Evolutionary conservation across 1,284 basidiomycete genomes (phyloP).

Genomic region (Sanghuangporus weigelae): DNA sequence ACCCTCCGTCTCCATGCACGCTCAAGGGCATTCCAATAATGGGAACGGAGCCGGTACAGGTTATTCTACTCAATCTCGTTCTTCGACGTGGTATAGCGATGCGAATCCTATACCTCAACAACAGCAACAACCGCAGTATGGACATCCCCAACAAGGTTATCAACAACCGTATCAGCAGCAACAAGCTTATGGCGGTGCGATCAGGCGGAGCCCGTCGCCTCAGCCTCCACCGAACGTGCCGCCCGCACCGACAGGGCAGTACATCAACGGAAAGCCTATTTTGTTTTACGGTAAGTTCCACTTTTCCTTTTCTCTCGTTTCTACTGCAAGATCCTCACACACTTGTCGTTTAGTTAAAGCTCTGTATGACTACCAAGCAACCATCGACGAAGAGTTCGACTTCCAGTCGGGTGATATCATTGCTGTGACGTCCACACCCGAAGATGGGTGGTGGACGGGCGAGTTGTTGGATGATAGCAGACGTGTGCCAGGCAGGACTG

Average conservation of each 20-base stretch:
- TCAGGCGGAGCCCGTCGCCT: slow-evolving; percentile 10
- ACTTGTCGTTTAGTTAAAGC: slow-evolving; percentile 69
- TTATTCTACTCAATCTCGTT: neutral
- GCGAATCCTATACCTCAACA: neutral
- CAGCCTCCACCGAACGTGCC: slow-evolving; percentile 16
- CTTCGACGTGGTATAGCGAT: slow-evolving; percentile 8
- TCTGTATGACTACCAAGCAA: slow-evolving; percentile 86
- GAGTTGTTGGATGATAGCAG: slow-evolving; percentile 81
- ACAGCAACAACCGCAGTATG: neutral
- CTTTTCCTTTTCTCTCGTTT: neutral
- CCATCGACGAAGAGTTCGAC: slow-evolving; percentile 85
- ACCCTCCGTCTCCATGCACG: slow-evolving; percentile 2
- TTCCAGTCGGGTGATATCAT: slow-evolving; percentile 92
- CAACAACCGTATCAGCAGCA: neutral
- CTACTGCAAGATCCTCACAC: neutral
- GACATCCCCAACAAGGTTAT: neutral
- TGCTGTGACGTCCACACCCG: slow-evolving; percentile 85
- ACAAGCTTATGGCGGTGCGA: neutral
- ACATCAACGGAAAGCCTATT: slow-evolving; percentile 71
- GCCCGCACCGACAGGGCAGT: slow-evolving; percentile 56
- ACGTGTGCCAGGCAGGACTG: slow-evolving; percentile 70
- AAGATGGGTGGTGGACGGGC: slow-evolving; percentile 94
- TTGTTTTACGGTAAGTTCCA: slow-evolving; percentile 70
- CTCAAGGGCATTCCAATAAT: slow-evolving; percentile 19
- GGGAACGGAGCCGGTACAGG: neutral